Evolutionary conservation across 371 early-diverging fungal genomes (phyloP).

Genomic region (Cokeromyces recurvatus): DNA sequence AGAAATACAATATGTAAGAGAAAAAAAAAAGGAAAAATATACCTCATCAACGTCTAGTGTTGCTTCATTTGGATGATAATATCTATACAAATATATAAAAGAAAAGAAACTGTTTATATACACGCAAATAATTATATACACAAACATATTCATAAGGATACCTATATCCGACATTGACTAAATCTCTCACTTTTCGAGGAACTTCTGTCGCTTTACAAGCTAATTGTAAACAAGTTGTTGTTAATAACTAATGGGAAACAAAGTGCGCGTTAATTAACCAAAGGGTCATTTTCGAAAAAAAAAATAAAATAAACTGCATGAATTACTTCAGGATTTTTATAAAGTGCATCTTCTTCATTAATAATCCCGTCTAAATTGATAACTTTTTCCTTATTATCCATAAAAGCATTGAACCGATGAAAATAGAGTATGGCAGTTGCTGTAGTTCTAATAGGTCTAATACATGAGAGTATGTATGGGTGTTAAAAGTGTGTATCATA

Average conservation of each 20-base stretch:
- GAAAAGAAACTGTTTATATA: no score
- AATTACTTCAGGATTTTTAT: slow-evolving; percentile 34
- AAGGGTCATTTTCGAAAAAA: no score
- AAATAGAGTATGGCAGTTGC: slow-evolving; percentile 45
- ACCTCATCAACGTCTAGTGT: slow-evolving; percentile 40
- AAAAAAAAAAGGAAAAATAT: no score
- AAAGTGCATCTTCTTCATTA: slow-evolving; percentile 19
- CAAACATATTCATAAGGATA: neutral
- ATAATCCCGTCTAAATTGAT: slow-evolving; percentile 8
- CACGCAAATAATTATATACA: no score
- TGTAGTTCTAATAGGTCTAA: slow-evolving; percentile 43
- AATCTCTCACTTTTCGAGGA: slow-evolving; percentile 52
- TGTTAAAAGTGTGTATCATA: neutral
- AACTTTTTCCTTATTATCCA: slow-evolving; percentile 14
- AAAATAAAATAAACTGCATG: neutral
- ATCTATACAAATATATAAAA: slow-evolving; percentile 8
- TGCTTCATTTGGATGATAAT: slow-evolving; percentile 36
- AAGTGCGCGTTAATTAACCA: no score
- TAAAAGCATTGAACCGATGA: slow-evolving; percentile 38
- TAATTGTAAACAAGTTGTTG: slow-evolving; percentile 49
- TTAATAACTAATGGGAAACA: slow-evolving; percentile 29
- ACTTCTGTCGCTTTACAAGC: slow-evolving; percentile 56
- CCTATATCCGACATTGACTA: slow-evolving; percentile 55
- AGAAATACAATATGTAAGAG: no score
- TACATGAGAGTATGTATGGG: neutral